Percentiles rank a stretch among this genome's conserved stretches.
Conservation (phyloP, 1,284 basidiomycete species). For the Pulveroboletus sp. region DNA sequence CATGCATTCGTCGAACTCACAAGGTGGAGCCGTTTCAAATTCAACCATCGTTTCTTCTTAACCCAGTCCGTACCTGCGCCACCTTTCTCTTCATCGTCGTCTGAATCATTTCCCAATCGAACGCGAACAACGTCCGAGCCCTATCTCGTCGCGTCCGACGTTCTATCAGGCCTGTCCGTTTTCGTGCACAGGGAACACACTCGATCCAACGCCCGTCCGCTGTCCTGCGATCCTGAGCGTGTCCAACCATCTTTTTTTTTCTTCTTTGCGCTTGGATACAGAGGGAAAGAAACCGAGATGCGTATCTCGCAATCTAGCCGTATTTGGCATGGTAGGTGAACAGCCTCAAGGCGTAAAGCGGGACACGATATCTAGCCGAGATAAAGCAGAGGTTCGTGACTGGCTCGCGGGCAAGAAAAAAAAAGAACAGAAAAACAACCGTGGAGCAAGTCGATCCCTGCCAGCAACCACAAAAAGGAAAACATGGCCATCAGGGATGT, state of each 20-base stretch:
- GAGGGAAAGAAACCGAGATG: conserved; percentile 10
- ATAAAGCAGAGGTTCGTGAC: conserved; percentile 14
- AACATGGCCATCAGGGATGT: too few relatives aligned
- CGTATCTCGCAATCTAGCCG: conserved; percentile 23
- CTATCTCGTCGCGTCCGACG: too few relatives aligned
- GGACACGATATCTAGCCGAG: conserved; percentile 29
- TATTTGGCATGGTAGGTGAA: conserved; percentile 11
- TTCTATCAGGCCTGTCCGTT: not conserved
- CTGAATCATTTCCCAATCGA: not conserved
- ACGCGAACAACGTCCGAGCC: not conserved
- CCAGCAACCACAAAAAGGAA: too few relatives aligned
- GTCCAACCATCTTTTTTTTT: conserved; percentile 2
- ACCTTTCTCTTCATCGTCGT: not conserved
- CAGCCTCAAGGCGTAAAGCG: conserved; percentile 28
- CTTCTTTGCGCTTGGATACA: conserved; percentile 2
- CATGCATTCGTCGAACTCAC: too few relatives aligned
- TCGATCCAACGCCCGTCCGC: not conserved
- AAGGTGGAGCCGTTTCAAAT: too few relatives aligned
- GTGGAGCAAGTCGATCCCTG: not conserved
- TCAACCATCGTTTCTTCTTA: conserved; percentile 1
- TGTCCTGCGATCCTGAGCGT: conserved; percentile 19
- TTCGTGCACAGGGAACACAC: not conserved
- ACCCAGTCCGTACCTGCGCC: not conserved
- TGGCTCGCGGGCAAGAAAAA: not conserved
- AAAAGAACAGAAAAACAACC: not conserved